Base-by-base conservation (phyloP, 2,329 filamentous ascomycete genomes). In the Trichoderma endophyticum region DNA sequence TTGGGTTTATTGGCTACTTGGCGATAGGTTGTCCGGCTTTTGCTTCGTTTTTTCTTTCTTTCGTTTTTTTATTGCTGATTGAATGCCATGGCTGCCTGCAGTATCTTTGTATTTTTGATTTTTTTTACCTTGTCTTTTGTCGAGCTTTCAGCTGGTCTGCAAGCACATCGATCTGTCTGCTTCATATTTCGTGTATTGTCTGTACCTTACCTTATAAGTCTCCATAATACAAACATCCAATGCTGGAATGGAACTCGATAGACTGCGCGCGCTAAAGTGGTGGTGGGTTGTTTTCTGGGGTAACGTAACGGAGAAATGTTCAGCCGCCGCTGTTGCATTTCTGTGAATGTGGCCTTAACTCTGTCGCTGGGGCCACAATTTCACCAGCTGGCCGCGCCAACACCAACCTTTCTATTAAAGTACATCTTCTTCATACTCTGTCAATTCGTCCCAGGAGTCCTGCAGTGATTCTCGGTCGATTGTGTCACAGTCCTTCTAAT, bases 281-380 rank as follows among this genome's bases (percentile, higher is more conserved):
- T 48, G 32, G 67, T 34, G 26, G 21, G 15, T 5, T 56, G 28
- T 34, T 60, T 36, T 65, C 71, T 67, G 66, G 54, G 39, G 61
- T 61, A 61, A 36, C 34, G 34, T 36, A 36, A 36, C 81, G 81
- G 81, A 82, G 73, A 76, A 82, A 79, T 68, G 73, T 81, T 81
- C 70, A 51, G 71, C 79, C 80, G 80, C 68, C 48, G 36, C 74
- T 73, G 32, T 73, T 73, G 59, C 57, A 74, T 79, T 81, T 82
- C 78, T 81, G 81, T 75, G 82, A 83, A 83, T 80, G 82, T 84
- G 82, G 82, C 82, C 82, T 84, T 79, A 83, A 83, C 80, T 82
- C 76, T 74, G 73, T 73, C 73, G 75, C 60, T 72, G 72, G 73
- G 73, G 74, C 77, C 75, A 76, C 75, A 77, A 77, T 78, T 78